phyloP scores from a whole-genome alignment of 495 filamentous ascomycete genomes.

The Penicillium herquei region DNA sequence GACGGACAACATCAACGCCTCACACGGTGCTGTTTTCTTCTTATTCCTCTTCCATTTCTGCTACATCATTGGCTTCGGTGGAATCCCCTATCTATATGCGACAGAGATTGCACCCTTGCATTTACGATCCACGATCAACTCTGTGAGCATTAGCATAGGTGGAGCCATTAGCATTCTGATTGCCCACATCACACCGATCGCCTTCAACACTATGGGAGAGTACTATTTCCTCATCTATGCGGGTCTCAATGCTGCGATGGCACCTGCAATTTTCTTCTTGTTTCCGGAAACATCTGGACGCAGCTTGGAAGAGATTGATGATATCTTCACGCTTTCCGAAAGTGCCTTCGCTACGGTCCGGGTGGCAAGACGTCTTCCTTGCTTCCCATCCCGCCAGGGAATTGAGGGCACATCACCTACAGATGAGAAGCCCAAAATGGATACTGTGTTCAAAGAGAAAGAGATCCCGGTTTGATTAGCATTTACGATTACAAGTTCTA shows the following conservation, averaged over 20 bases:
- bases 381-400: not conserved
- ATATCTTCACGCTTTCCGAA: conserved; percentile 39
- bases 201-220: conserved; percentile 15
- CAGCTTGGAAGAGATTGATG: conserved; percentile 55
- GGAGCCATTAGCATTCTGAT: conserved; percentile 36
- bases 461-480: not conserved
- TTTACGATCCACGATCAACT: conserved; percentile 48
- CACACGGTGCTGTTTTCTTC: conserved; percentile 42
- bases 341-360: conserved; percentile 12
- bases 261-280: conserved; percentile 30
- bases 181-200: conserved; percentile 22
- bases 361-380: conserved; percentile 11
- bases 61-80: conserved; percentile 53
- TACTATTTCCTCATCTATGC: conserved; percentile 24
- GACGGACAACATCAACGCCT: conserved; percentile 15
- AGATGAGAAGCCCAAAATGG: not conserved
- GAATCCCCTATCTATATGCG: conserved; percentile 54
- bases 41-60: conserved; percentile 54
- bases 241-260: conserved; percentile 13
- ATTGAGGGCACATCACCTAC: not conserved
- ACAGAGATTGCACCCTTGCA: conserved; percentile 50
- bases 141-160: conserved; percentile 42
- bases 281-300: conserved; percentile 56
- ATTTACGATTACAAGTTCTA: not conserved
- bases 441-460: not conserved